phyloP scores from a whole-genome alignment of 1,284 basidiomycete genomes.

The Wallemia mellicola region DNA sequence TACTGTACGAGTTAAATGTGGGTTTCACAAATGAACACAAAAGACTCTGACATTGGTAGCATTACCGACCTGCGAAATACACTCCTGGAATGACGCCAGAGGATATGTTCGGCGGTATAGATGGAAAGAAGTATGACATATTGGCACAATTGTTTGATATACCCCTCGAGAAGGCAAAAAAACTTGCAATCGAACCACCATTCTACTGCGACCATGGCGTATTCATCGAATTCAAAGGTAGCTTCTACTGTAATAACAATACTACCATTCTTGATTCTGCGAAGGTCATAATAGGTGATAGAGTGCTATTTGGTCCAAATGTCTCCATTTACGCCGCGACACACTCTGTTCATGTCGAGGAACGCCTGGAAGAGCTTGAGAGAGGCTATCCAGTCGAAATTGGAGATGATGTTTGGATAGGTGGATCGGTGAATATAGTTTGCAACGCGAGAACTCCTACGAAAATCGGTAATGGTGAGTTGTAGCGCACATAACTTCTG shows the following conservation, averaged over 20 bases:
- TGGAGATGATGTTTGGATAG: slow-evolving; percentile 5
- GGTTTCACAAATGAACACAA: not conserved
- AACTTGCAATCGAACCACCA: not conserved
- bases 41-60: not conserved
- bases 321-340: slow-evolving; percentile 5
- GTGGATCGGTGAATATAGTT: slow-evolving; percentile 3
- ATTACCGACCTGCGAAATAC: not conserved
- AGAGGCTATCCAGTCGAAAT: slow-evolving; percentile 5
- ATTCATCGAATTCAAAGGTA: not conserved
- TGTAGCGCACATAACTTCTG: too few species aligned
- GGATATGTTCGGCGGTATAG: not conserved
- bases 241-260: slow-evolving; percentile 5
- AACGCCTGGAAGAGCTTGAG: slow-evolving; percentile 4
- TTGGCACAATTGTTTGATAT: not conserved
- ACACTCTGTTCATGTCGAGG: slow-evolving; percentile 3
- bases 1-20: not conserved
- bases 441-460: not conserved
- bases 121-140: not conserved
- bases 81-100: not conserved
- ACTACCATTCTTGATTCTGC: slow-evolving; percentile 4
- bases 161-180: not conserved
- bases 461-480: not conserved
- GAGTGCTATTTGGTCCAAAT: slow-evolving; percentile 4
- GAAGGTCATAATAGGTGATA: slow-evolving; percentile 3
- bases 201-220: not conserved